Evolutionary conservation across 192 early-diverging fungal genomes (phyloP).

Genomic region (Geranomyces michiganensis): DNA sequence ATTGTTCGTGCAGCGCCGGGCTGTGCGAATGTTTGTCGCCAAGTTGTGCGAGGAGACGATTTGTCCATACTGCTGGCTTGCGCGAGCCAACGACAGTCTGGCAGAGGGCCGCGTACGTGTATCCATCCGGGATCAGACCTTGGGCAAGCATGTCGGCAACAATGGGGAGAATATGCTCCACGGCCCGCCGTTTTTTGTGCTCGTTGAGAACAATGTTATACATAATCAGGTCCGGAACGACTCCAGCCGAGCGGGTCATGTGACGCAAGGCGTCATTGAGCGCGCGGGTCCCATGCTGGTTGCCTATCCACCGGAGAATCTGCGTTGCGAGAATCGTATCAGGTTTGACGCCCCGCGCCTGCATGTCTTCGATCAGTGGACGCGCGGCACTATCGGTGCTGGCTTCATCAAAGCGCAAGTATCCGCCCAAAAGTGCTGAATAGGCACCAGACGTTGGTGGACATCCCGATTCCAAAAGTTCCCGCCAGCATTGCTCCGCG

Average conservation of each 20-base stretch:
- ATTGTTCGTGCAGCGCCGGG: not conserved
- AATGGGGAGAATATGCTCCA: not conserved
- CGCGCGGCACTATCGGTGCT: not conserved
- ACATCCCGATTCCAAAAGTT: not conserved
- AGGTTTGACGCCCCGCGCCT: not conserved
- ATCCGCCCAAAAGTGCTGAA: not conserved
- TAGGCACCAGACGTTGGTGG: not conserved
- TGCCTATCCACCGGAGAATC: not conserved
- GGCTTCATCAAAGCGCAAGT: not conserved
- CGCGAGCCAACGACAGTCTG: not conserved
- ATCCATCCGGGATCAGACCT: not conserved
- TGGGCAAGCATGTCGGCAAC: constrained; percentile 8
- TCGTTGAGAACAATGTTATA: constrained; percentile 15
- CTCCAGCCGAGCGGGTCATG: not conserved
- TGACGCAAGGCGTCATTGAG: not conserved
- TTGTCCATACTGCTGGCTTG: not conserved
- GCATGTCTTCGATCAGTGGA: not conserved
- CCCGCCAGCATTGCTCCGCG: not conserved
- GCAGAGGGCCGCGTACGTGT: constrained; percentile 14
- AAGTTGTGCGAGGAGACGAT: not conserved
- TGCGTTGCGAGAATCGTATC: not conserved
- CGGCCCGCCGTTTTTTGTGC: not conserved
- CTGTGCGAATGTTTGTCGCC: not conserved
- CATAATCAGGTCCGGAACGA: not conserved
- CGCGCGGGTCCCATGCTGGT: not conserved